These are phyloP conservation scores for Cyclotella sp. DNA, from an alignment of 108 stramenopile species.

Conservation along the genomic window DNA sequence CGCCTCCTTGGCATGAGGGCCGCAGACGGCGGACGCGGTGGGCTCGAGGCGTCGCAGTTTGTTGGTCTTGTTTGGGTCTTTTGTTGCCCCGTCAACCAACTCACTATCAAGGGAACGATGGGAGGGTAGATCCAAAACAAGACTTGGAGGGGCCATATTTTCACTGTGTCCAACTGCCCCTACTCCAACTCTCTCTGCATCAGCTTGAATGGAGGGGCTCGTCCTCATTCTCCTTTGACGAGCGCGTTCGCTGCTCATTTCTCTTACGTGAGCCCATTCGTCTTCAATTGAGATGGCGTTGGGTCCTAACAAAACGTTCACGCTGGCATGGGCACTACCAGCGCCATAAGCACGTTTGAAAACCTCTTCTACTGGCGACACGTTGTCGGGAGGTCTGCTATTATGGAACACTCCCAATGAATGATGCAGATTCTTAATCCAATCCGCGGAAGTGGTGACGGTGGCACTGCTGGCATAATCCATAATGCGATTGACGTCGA, in stretches of 20 bases:
- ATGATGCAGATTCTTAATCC: conserved; percentile 31
- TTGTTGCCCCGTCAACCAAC: background rate
- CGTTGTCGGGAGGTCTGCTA: background rate
- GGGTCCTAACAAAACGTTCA: background rate
- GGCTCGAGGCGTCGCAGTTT: conserved; percentile 10
- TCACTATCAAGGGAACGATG: conserved; percentile 32
- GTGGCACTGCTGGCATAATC: conserved; percentile 6
- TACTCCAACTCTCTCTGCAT: background rate
- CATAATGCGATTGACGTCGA: conserved; percentile 18
- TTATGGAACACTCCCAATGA: conserved; percentile 10
- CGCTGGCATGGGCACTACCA: background rate
- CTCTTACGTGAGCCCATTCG: conserved; percentile 25
- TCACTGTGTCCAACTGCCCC: background rate
- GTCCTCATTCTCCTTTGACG: conserved; percentile 35
- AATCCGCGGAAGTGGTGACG: conserved; percentile 7
- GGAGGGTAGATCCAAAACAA: conserved; percentile 37
- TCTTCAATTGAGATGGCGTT: conserved; percentile 27
- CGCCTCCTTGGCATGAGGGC: conserved; percentile 36
- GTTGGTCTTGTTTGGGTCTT: background rate
- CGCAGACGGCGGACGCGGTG: conserved; percentile 19
- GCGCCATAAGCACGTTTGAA: background rate
- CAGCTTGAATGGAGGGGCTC: conserved; percentile 6
- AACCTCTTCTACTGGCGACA: background rate
- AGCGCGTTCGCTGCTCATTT: conserved; percentile 18
- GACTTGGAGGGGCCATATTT: conserved; percentile 9